Evolutionary conservation across 2,329 filamentous ascomycete species (phyloP), one percentile per base, ranked within the genome.

Genomic region (Emergomyces orientalis): DNA sequence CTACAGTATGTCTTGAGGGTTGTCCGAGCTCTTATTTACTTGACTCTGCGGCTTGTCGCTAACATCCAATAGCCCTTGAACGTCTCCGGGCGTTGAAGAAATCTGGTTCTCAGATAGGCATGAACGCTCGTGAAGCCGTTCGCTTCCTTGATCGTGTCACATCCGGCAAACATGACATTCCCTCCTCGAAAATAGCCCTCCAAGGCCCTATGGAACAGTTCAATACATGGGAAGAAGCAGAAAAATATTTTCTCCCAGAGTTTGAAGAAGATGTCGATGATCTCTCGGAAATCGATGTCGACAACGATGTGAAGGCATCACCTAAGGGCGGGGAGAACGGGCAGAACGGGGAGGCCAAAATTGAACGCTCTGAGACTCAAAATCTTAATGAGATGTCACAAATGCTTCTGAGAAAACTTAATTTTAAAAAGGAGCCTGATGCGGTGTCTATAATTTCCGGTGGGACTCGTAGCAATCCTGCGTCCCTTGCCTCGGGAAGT

Each of bases 81-180:
- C 77, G 78, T 59, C 76, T 80, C 56, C 76, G 77, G 65, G 69
- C 74, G 61, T 69, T 79, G 67, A 79, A 78, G 69, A 75, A 76
- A 66, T 74, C 77, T 61, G 73, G 75, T 58, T 79, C 77, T 41
- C 77, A 78, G 68, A 71, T 77, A 66, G 79, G 79, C 61, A 75
- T 79, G 66, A 81, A 81, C 69, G 79, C 80, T 54, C 78, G 79
- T 59, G 79, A 81, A 70, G 77, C 79, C 13, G 77, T 81, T 64
- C 79, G 79, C 63, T 81, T 80, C 67, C 79, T 82, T 67, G 80
- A 82, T 64, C 77, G 78, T 62, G 76, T 78, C 47, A 79, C 79
- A 45, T 78, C 78, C 59, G 77, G 79, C 55, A 77, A 79, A 66
- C 77, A 78, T 63, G 75, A 74, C 59, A 73, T 76, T 25, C 65